A percentile compares a stretch with the other conserved stretches of the same genome.
These are phyloP conservation scores for Penicillium canescens DNA, from an alignment of 495 filamentous ascomycete species.

Conservation along the genomic window DNA sequence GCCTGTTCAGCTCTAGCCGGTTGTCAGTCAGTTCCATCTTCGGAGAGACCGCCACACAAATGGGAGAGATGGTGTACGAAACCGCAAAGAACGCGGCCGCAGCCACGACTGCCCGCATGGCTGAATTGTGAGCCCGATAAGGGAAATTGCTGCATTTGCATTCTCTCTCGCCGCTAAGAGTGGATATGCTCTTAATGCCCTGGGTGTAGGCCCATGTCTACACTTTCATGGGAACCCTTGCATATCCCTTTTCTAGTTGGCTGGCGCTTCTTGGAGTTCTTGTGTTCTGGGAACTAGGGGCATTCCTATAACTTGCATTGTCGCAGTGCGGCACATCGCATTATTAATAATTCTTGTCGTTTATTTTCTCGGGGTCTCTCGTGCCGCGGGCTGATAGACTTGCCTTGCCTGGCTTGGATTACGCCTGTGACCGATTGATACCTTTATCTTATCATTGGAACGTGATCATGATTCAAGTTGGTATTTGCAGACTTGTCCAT, in stretches of 20 bases:
- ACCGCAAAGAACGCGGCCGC: constrained; percentile 42
- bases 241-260: constrained; percentile 11
- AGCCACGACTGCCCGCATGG: constrained; percentile 33
- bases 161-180: background rate
- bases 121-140: constrained; percentile 28
- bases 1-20: constrained; percentile 39
- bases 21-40: constrained; percentile 41
- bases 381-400: background rate
- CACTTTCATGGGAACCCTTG: constrained; percentile 8
- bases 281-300: constrained; percentile 4
- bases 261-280: constrained; percentile 29
- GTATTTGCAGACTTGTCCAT: constrained; percentile 9
- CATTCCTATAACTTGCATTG: constrained; percentile 11
- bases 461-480: constrained; percentile 12
- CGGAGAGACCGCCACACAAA: constrained; percentile 34
- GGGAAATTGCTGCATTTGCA: constrained; percentile 5
- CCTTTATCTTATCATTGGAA: constrained; percentile 4
- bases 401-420: background rate
- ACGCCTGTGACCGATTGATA: background rate
- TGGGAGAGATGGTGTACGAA: constrained; percentile 42
- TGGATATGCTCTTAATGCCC: background rate
- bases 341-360: constrained; percentile 8
- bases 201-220: background rate
- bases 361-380: background rate
- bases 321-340: constrained; percentile 7